A percentile compares a stretch with the other conserved stretches of the same genome.
Conservation (phyloP, 2,329 filamentous ascomycete genomes). For the Myriosclerotinia scirpicola region DNA sequence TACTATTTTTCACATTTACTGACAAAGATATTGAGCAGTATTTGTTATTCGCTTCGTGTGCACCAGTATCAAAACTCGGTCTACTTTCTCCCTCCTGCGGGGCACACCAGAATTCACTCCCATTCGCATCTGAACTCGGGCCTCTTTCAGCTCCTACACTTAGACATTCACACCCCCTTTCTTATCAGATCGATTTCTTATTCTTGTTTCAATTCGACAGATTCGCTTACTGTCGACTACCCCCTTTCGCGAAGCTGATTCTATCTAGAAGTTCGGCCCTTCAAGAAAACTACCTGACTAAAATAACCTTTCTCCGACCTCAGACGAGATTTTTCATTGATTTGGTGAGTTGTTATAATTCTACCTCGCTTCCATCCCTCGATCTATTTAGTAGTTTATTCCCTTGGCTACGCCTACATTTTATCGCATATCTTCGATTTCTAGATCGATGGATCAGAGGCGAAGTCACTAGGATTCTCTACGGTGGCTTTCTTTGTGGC, state of each 20-base stretch:
- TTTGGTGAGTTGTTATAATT: conserved; percentile 2
- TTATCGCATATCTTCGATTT: background rate
- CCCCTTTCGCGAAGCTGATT: conserved; percentile 6
- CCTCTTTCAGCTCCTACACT: conserved; percentile 8
- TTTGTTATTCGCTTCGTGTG: conserved; percentile 15
- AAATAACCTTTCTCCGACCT: background rate
- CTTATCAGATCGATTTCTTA: background rate
- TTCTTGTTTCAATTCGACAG: background rate
- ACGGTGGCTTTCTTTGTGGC: background rate
- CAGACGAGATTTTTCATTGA: background rate
- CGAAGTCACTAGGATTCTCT: background rate
- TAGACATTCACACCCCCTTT: conserved; percentile 9
- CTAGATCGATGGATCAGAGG: background rate
- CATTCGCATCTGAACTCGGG: conserved; percentile 13
- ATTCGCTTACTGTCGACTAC: conserved; percentile 19
- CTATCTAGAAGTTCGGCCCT: background rate
- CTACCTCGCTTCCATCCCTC: background rate
- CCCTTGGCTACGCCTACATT: background rate
- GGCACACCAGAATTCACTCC: conserved; percentile 14
- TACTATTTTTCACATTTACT: background rate
- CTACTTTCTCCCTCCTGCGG: conserved; percentile 8
- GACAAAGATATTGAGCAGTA: background rate
- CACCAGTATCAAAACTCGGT: conserved; percentile 7
- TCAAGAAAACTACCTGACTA: background rate
- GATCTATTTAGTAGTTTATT: background rate